Evolutionary conservation across 164 flowering plant species (phyloP).

Genomic region (Echeveria elegans): DNA sequence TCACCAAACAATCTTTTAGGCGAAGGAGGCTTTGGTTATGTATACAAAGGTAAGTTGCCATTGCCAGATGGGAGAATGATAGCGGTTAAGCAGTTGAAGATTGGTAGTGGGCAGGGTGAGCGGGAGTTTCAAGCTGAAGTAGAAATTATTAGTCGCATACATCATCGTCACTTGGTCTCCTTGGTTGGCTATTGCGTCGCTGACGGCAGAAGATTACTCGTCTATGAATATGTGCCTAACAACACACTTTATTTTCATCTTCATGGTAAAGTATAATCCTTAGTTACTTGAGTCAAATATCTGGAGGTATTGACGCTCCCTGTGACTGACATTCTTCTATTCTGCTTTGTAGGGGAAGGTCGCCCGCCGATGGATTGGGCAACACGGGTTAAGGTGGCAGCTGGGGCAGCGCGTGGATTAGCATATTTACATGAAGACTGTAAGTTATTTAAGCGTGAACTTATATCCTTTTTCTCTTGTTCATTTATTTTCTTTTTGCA

Average conservation of each 20-base stretch:
- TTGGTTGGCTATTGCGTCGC: conserved; percentile 83
- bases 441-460: conserved; percentile 23
- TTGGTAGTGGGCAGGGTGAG: conserved; percentile 80
- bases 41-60: conserved; percentile 61
- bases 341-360: conserved; percentile 39
- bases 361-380: conserved; percentile 63
- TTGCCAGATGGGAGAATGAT: conserved; percentile 79
- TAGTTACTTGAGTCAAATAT: background rate
- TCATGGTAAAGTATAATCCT: conserved; percentile 47
- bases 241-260: conserved; percentile 78
- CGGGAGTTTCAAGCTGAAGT: conserved; percentile 79
- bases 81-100: conserved; percentile 79
- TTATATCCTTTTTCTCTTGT: background rate
- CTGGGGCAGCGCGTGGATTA: conserved; percentile 88
- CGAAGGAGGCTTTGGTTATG: conserved; percentile 89
- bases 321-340: conserved; percentile 5
- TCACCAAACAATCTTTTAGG: conserved; percentile 67
- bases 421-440: conserved; percentile 93
- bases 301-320: background rate
- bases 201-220: conserved; percentile 61
- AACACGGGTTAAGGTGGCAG: conserved; percentile 58
- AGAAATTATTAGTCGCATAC: conserved; percentile 62
- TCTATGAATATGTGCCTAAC: conserved; percentile 76
- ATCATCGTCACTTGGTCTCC: conserved; percentile 84
- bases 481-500: background rate